phyloP scores from a whole-genome alignment of 257 asterid genomes.

The Plantago major region DNA sequence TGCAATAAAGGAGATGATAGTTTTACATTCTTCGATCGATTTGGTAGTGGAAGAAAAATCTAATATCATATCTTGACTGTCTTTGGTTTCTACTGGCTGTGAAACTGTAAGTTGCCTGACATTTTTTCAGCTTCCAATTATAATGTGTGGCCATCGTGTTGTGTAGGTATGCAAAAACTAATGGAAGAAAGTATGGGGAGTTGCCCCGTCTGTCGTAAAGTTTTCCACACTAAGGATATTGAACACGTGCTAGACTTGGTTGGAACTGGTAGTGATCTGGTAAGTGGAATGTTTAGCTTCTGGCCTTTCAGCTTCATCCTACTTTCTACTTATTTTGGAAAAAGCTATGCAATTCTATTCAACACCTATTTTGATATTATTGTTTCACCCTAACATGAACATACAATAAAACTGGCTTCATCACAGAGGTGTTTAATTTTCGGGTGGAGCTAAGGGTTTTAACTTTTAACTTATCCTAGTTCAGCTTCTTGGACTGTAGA shows the following conservation, averaged over 20 bases:
- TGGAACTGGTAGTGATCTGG: constrained; percentile 45
- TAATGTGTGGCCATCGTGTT: constrained; percentile 22
- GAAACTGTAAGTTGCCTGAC: constrained; percentile 10
- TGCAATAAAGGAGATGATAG: too few species aligned
- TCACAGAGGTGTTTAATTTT: neutral
- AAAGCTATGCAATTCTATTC: constrained; percentile 1
- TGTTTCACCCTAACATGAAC: neutral
- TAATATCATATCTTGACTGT: too few species aligned
- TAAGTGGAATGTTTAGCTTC: constrained; percentile 28
- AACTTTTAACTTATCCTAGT: too few species aligned
- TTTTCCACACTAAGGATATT: constrained; percentile 71
- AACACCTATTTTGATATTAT: neutral
- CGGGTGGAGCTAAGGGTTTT: neutral
- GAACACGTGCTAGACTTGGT: constrained; percentile 79
- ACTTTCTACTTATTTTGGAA: neutral
- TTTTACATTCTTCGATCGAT: too few species aligned
- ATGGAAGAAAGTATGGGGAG: constrained; percentile 50
- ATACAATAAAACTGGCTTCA: neutral
- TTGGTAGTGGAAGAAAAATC: too few species aligned
- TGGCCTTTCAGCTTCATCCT: neutral
- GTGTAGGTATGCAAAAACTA: constrained; percentile 38
- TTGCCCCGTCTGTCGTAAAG: constrained; percentile 86
- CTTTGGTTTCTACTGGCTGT: neutral
- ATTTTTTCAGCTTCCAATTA: constrained; percentile 6
- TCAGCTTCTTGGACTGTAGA: too few species aligned